A percentile compares a stretch with the other conserved stretches of the same genome.
Conservation (phyloP, 2,329 filamentous ascomycete species). For the Clonostachys chloroleuca region DNA sequence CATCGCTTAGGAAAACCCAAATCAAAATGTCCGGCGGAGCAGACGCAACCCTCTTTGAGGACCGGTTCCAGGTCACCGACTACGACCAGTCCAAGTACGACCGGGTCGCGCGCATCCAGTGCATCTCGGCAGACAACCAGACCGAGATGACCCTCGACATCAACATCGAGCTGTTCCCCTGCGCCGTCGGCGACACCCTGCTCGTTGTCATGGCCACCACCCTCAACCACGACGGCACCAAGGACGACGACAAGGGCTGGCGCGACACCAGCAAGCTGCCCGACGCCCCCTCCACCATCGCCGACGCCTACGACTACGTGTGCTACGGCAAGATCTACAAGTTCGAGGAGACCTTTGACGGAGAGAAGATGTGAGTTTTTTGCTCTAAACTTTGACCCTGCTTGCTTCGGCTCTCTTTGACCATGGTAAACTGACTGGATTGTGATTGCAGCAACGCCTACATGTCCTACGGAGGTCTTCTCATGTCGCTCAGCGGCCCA, state of each 20-base stretch:
- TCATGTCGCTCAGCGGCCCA: slow-evolving; percentile 88
- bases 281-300: slow-evolving; percentile 54
- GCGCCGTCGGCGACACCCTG: slow-evolving; percentile 68
- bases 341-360: slow-evolving; percentile 75
- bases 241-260: slow-evolving; percentile 77
- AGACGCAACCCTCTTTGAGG: slow-evolving; percentile 91
- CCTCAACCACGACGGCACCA: slow-evolving; percentile 79
- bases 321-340: slow-evolving; percentile 86
- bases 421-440: background rate
- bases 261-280: slow-evolving; percentile 60
- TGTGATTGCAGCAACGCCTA: slow-evolving; percentile 71
- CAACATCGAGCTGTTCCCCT: slow-evolving; percentile 88
- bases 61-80: slow-evolving; percentile 77
- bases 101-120: slow-evolving; percentile 82
- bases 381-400: background rate
- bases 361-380: slow-evolving; percentile 69
- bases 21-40: slow-evolving; percentile 52
- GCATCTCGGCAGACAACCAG: slow-evolving; percentile 68
- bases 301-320: slow-evolving; percentile 83
- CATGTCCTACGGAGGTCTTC: slow-evolving; percentile 85
- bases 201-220: slow-evolving; percentile 82
- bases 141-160: slow-evolving; percentile 84
- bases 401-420: background rate
- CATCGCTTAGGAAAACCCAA: background rate
- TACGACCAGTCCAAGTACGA: slow-evolving; percentile 90